A percentile compares a stretch with the other conserved stretches of the same genome.
Evolutionary conservation across 2,329 filamentous ascomycete genomes (phyloP).

Genomic region (Trichophyton equinum): DNA sequence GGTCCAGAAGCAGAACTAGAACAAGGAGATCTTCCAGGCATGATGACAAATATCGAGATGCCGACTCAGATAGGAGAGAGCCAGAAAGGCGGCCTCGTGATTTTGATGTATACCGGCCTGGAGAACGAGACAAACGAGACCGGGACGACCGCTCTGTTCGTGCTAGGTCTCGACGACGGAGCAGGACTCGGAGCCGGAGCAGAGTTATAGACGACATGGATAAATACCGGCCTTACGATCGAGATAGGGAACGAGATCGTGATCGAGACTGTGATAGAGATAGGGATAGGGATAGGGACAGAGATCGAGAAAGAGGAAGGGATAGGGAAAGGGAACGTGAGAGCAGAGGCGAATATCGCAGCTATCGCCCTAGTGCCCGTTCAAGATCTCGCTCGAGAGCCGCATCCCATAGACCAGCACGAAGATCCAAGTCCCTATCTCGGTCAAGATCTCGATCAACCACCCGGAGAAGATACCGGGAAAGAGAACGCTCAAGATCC

Average conservation of each 20-base stretch:
- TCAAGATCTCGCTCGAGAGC: conserved; percentile 18
- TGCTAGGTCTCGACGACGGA: conserved; percentile 23
- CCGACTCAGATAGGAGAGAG: conserved; percentile 8
- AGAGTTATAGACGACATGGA: conserved; percentile 15
- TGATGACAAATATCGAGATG: conserved; percentile 10
- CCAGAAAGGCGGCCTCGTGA: conserved; percentile 9
- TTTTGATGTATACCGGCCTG: conserved; percentile 14
- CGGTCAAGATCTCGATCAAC: conserved; percentile 16
- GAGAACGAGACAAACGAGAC: conserved; percentile 13
- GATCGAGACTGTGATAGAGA: conserved; percentile 16
- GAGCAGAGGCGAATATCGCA: conserved; percentile 12
- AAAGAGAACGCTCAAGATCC: conserved; percentile 12
- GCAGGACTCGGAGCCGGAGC: conserved; percentile 23
- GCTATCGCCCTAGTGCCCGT: conserved; percentile 16
- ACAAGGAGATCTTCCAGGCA: conserved; percentile 16
- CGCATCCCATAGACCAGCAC: conserved; percentile 13
- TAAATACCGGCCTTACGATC: conserved; percentile 2
- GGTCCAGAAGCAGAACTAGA: conserved; percentile 17
- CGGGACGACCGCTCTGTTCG: conserved; percentile 24
- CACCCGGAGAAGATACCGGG: conserved; percentile 11
- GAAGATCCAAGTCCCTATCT: conserved; percentile 12
- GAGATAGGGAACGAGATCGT: conserved; percentile 8
- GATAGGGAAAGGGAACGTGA: conserved; percentile 14
- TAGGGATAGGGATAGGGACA: conserved; percentile 8
- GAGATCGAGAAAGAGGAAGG: conserved; percentile 4